phyloP scores from a whole-genome alignment of 306 rosid genomes.

The Fagus crenata region DNA sequence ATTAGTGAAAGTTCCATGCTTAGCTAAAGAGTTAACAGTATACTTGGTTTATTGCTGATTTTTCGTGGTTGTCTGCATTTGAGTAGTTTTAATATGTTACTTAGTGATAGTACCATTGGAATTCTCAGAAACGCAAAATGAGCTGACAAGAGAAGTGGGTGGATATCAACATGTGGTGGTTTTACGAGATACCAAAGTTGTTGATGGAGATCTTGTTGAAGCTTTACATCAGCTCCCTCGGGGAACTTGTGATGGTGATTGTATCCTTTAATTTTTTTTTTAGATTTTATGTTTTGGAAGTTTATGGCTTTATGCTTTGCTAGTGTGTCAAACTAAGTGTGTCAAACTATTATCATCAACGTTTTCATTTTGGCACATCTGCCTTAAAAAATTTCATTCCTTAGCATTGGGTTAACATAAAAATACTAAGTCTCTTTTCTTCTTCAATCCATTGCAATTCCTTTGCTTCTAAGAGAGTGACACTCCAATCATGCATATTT shows the following conservation, averaged over 20 bases:
- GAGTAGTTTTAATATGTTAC: slow-evolving; percentile 10
- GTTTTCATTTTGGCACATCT: not conserved
- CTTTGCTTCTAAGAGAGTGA: slow-evolving; percentile 7
- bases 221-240: slow-evolving; percentile 67
- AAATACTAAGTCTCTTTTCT: not conserved
- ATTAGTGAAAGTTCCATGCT: no score
- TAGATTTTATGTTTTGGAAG: slow-evolving; percentile 11
- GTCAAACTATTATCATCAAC: not conserved
- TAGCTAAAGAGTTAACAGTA: no score
- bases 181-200: slow-evolving; percentile 64
- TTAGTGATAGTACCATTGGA: slow-evolving; percentile 29
- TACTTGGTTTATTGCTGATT: slow-evolving; percentile 1
- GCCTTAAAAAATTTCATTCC: not conserved
- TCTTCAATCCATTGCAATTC: not conserved
- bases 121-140: slow-evolving; percentile 74
- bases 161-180: slow-evolving; percentile 86
- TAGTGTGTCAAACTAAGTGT: not conserved
- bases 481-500: no score
- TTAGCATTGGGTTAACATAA: not conserved
- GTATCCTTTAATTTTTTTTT: slow-evolving; percentile 57
- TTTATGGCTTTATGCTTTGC: slow-evolving; percentile 10
- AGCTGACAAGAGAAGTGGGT: slow-evolving; percentile 77
- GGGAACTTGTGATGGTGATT: slow-evolving; percentile 76
- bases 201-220: slow-evolving; percentile 73
- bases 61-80: slow-evolving; percentile 14